A percentile compares a stretch with the other conserved stretches of the same genome.
Conservation (phyloP, 1,284 basidiomycete species). For the Pseudozyma thailandica region DNA sequence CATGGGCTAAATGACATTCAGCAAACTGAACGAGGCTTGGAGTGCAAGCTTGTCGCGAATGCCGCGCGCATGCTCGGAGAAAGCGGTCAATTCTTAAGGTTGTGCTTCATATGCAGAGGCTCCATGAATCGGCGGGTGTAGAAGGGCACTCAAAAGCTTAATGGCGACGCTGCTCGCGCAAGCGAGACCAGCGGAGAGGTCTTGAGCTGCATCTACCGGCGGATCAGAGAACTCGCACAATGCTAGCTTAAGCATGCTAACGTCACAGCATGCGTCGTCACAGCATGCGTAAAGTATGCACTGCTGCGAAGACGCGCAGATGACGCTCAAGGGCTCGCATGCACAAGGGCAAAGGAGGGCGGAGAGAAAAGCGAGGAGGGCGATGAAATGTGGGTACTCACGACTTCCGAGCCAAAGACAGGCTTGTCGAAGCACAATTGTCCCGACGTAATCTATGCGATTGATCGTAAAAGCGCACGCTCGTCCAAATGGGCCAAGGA, state of each 20-base stretch:
- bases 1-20: not conserved
- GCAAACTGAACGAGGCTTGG: constrained; percentile 4
- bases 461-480: constrained; percentile 33
- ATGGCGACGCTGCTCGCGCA: not conserved
- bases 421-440: not conserved
- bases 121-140: not conserved
- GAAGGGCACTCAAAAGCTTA: not conserved
- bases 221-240: too few species aligned
- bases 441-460: not conserved
- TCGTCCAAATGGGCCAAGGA: not conserved
- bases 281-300: not conserved
- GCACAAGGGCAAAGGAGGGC: too few species aligned
- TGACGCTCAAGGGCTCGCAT: too few species aligned
- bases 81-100: constrained; percentile 8
- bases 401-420: constrained; percentile 17
- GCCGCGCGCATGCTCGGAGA: not conserved
- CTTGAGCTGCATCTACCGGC: not conserved
- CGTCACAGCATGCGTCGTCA: not conserved
- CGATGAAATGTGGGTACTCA: constrained; percentile 28
- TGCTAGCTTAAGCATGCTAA: not conserved
- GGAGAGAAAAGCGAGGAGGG: not conserved
- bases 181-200: not conserved
- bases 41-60: constrained; percentile 2
- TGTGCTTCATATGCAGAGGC: constrained; percentile 2
- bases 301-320: not conserved